Percentiles rank a stretch among this genome's conserved stretches.
Conservation (phyloP, 2,329 filamentous ascomycete genomes). For the Trichocomaceae sp. region DNA sequence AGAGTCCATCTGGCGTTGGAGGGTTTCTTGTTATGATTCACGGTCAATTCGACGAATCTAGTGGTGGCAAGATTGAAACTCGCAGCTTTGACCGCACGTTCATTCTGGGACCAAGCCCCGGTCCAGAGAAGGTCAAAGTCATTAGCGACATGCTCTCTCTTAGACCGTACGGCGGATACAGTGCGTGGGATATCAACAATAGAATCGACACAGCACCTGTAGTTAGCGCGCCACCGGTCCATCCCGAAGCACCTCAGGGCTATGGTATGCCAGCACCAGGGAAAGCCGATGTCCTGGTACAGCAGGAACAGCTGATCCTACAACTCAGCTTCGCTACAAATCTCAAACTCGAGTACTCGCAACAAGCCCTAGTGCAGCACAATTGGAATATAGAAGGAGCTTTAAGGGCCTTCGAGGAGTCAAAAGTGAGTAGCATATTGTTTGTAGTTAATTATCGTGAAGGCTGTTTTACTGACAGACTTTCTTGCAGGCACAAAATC, state of each 20-base stretch:
- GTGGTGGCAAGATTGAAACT: constrained; percentile 51
- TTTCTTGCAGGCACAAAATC: constrained; percentile 26
- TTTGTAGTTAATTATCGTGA: neutral
- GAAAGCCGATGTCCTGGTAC: constrained; percentile 46
- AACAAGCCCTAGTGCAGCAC: constrained; percentile 72
- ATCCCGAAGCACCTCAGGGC: constrained; percentile 29
- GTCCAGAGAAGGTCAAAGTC: constrained; percentile 62
- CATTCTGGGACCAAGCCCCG: constrained; percentile 66
- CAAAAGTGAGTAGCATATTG: constrained; percentile 54
- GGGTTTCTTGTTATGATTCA: constrained; percentile 74
- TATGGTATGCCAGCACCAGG: constrained; percentile 38
- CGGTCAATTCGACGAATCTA: constrained; percentile 73
- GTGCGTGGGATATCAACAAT: constrained; percentile 42
- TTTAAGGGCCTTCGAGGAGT: constrained; percentile 65
- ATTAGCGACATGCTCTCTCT: constrained; percentile 73
- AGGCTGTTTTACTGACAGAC: constrained; percentile 18
- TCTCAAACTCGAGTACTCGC: constrained; percentile 72
- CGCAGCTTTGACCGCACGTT: constrained; percentile 80
- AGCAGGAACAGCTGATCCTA: constrained; percentile 61
- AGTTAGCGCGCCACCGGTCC: constrained; percentile 17
- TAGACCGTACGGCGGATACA: constrained; percentile 56
- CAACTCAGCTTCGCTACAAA: constrained; percentile 71
- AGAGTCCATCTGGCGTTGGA: constrained; percentile 61
- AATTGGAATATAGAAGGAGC: constrained; percentile 75
- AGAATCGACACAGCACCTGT: constrained; percentile 32